Conservation (phyloP, 768 basidiomycete species). For the Heimioporus sp. region DNA sequence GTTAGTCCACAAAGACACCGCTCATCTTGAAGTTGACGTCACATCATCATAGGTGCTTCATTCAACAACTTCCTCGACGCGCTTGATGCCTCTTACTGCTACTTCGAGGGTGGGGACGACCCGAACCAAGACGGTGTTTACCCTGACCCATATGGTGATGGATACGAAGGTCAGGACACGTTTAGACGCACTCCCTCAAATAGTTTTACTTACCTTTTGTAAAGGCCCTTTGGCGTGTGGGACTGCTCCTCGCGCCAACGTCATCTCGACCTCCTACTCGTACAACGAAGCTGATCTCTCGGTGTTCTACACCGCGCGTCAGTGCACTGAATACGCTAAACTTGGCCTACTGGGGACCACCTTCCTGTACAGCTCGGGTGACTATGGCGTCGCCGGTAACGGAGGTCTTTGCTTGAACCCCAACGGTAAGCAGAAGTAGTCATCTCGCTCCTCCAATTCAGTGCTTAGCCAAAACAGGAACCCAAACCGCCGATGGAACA, state of each 20-base stretch:
- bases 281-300: constrained; percentile 37
- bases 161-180: constrained; percentile 17
- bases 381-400: constrained; percentile 42
- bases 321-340: constrained; percentile 47
- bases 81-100: constrained; percentile 33
- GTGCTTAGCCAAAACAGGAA: constrained; percentile 18
- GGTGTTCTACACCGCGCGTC: constrained; percentile 36
- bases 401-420: constrained; percentile 31
- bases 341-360: constrained; percentile 42
- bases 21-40: neutral
- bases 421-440: constrained; percentile 15
- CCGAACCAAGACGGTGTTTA: constrained; percentile 24
- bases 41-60: constrained; percentile 16
- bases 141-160: constrained; percentile 22
- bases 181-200: neutral
- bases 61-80: constrained; percentile 38
- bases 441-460: neutral
- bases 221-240: constrained; percentile 37
- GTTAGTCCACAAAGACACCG: constrained; percentile 4
- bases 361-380: constrained; percentile 44
- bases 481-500: constrained; percentile 19
- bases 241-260: constrained; percentile 31
- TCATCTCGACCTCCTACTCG: constrained; percentile 42
- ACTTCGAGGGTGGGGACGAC: constrained; percentile 35
- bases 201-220: neutral